A percentile compares a stretch with the other conserved stretches of the same genome.
Evolutionary conservation across 2,329 filamentous ascomycete species (phyloP).

Genomic region (Scolecobasidium constrictum): DNA sequence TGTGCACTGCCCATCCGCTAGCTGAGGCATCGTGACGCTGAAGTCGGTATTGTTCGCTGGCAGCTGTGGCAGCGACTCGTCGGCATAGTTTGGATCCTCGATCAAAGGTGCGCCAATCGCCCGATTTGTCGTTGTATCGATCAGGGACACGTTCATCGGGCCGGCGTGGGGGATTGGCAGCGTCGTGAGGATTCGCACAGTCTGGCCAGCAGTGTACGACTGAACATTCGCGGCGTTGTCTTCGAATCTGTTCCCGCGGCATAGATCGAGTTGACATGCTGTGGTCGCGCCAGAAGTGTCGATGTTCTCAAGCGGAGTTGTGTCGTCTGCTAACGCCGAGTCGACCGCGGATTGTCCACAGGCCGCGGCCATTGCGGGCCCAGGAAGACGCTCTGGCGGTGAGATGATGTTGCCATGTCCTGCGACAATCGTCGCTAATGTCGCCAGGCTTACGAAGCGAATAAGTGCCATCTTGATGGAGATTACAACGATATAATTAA

Average conservation of each 20-base stretch:
- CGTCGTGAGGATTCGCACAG: constrained; percentile 33
- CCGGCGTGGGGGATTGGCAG: constrained; percentile 44
- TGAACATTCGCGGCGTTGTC: constrained; percentile 45
- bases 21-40: constrained; percentile 41
- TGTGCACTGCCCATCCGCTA: constrained; percentile 31
- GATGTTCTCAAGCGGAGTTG: constrained; percentile 9
- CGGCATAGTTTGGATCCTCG: constrained; percentile 45
- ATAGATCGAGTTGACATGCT: constrained; percentile 16
- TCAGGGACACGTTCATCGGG: constrained; percentile 47
- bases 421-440: constrained; percentile 1
- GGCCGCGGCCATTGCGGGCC: constrained; percentile 39
- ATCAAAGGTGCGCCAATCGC: constrained; percentile 44
- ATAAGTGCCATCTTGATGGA: constrained; percentile 1
- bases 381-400: constrained; percentile 40
- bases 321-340: constrained; percentile 7
- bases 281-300: constrained; percentile 4
- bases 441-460: not conserved
- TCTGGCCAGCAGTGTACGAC: constrained; percentile 38
- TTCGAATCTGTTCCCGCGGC: constrained; percentile 47
- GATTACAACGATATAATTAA: no score
- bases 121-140: constrained; percentile 41
- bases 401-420: constrained; percentile 43
- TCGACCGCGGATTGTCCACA: constrained; percentile 37
- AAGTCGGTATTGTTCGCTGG: constrained; percentile 37
- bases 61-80: constrained; percentile 29